A percentile compares a stretch with the other conserved stretches of the same genome.
phyloP scores from a whole-genome alignment of 1,139 yeast species.

The Kodamaea suecica region DNA sequence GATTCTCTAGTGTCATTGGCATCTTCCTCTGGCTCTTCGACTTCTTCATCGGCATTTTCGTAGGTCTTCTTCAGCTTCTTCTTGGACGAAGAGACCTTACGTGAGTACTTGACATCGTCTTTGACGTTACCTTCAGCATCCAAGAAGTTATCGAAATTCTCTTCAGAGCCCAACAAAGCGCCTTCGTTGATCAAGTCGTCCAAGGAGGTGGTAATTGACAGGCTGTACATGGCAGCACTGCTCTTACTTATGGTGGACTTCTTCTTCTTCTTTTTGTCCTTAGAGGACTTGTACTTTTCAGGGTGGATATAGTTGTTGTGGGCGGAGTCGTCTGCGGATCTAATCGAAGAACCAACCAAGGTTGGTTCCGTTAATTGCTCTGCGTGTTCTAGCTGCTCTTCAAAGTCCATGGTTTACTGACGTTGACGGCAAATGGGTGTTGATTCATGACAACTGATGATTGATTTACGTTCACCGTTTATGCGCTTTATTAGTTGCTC shows the following conservation, averaged over 20 bases:
- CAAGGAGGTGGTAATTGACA: slow-evolving; percentile 43
- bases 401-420: slow-evolving; percentile 56
- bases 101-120: slow-evolving; percentile 36
- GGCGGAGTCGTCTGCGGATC: slow-evolving; percentile 50
- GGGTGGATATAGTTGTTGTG: slow-evolving; percentile 50
- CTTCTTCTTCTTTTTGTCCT: slow-evolving; percentile 18
- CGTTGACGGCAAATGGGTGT: no score
- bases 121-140: slow-evolving; percentile 54
- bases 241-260: slow-evolving; percentile 10
- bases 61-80: slow-evolving; percentile 5
- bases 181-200: slow-evolving; percentile 61
- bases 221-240: slow-evolving; percentile 17
- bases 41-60: slow-evolving; percentile 5
- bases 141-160: slow-evolving; percentile 49
- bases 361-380: slow-evolving; percentile 53
- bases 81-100: slow-evolving; percentile 5
- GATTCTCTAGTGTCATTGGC: slow-evolving; percentile 14
- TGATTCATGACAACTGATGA: no score
- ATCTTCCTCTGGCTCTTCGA: slow-evolving; percentile 11
- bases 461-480: no score
- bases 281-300: slow-evolving; percentile 32
- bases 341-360: slow-evolving; percentile 51
- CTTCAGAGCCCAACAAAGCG: slow-evolving; percentile 57
- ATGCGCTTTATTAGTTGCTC: no score
- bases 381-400: slow-evolving; percentile 57